Base-by-base conservation (phyloP, 225 moss, liverwort and hornwort genomes). In the Anthoceros angustus region DNA sequence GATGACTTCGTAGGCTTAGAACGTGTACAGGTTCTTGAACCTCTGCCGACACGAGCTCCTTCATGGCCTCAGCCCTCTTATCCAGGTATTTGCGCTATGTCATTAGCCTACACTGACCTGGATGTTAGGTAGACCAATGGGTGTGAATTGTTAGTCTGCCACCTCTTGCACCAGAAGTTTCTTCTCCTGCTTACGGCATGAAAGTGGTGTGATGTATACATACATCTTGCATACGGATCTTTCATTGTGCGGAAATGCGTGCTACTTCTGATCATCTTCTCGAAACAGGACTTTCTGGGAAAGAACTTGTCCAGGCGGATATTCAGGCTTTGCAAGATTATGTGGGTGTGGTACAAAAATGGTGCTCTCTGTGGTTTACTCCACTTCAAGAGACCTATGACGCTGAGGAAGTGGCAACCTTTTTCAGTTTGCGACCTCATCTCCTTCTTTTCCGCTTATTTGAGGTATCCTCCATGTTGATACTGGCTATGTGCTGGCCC, bases 381-480 rank as follows among this genome's bases (percentile, higher is more conserved):
- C 92, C 92, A 10, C 70, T 98, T 40, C 88, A 83, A 43, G 73
- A 68, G 10, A 71, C 81, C n/a, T 98, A 98, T 74, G 79, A 92
- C 66, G 73, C 88, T 71, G 80, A 83, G 76, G 69, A 83, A 80
- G 82, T 98, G 64, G 88, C 91, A 62, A 81, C 74, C 21, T 98
- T 92, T 65, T 98, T 98, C 61, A 84, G 83, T 71, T 80, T 67
- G 41, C 83, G 95, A 70, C 92, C 95, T 3, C 95, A 98, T 68
- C 39, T 98, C 49, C 73, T 98, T 21, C 25, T 92, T 43, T 89
- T 79, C 63, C 91, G 95, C 43, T 66, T 98, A 45, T 70, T 92
- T 68, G 79, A 98, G 92, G 95, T 98, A 12, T 46, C 40, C 16
- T 12, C 3, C 9, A 10, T 25, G 25, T 39, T 3, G 50, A 55